Conservation (phyloP, 768 basidiomycete species). For the Boletus rufocinnamomeus region DNA sequence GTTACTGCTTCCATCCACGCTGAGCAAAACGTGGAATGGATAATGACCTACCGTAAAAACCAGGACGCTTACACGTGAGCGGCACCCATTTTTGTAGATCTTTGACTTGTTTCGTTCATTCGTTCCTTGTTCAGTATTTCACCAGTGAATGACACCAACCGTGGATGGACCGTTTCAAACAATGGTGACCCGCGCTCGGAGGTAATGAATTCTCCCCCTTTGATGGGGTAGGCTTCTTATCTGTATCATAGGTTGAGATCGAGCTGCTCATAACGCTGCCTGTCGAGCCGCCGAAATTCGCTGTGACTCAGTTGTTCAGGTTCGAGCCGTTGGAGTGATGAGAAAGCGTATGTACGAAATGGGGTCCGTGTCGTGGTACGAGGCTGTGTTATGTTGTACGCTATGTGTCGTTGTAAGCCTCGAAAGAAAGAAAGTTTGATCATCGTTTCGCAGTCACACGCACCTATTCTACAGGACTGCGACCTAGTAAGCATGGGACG, state of each 20-base stretch:
- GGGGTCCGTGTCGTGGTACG: neutral
- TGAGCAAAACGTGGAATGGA: neutral
- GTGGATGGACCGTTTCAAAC: neutral
- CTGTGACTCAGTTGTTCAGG: no score
- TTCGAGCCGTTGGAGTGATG: accelerated
- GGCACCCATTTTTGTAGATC: neutral
- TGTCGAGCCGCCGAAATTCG: neutral
- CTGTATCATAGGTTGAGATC: neutral
- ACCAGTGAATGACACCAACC: accelerated
- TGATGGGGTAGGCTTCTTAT: neutral
- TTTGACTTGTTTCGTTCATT: neutral
- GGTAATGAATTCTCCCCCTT: neutral
- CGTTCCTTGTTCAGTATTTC: neutral
- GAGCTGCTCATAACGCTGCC: neutral
- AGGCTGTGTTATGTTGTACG: neutral
- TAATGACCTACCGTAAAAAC: neutral
- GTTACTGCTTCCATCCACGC: neutral
- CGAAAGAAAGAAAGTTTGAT: neutral
- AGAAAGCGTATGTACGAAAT: neutral
- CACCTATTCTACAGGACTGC: neutral
- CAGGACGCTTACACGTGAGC: neutral
- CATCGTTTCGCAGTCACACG: neutral
- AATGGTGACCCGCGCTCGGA: accelerated
- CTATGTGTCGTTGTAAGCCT: neutral
- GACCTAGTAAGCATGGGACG: neutral